A percentile compares a stretch with the other conserved stretches of the same genome.
These are phyloP conservation scores for Botrytis sinoallii DNA, from an alignment of 2,329 filamentous ascomycete genomes.

Conservation along the genomic window DNA sequence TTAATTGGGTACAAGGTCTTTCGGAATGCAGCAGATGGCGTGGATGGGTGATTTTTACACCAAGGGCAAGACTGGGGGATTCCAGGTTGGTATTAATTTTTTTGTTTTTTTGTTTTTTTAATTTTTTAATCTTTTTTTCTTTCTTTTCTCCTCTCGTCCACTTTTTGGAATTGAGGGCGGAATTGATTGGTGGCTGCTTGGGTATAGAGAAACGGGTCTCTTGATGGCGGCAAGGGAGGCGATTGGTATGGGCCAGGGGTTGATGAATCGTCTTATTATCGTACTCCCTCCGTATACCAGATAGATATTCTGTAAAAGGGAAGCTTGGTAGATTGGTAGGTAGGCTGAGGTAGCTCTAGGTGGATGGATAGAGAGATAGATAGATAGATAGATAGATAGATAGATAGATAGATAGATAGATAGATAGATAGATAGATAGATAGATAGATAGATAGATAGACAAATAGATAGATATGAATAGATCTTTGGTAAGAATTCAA, in stretches of 20 bases:
- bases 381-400: neutral
- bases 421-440: neutral
- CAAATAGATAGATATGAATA: neutral
- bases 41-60: slow-evolving; percentile 6
- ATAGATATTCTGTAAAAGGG: neutral
- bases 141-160: neutral
- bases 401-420: neutral
- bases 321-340: too few species aligned
- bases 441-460: neutral
- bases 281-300: neutral
- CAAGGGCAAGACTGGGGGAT: slow-evolving; percentile 16
- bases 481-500: neutral
- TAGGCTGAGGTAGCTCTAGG: too few species aligned
- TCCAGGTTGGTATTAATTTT: neutral
- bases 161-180: neutral
- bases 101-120: too few species aligned
- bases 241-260: neutral
- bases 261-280: neutral
- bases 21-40: slow-evolving; percentile 31
- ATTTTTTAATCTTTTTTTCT: neutral
- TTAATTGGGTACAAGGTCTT: slow-evolving; percentile 29
- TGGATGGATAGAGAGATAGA: neutral
- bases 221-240: slow-evolving; percentile 3
- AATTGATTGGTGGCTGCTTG: neutral
- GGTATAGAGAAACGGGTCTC: neutral